A percentile compares a stretch with the other conserved stretches of the same genome.
phyloP scores from a whole-genome alignment of 331 rosid genomes.

The Malus hybrid region DNA sequence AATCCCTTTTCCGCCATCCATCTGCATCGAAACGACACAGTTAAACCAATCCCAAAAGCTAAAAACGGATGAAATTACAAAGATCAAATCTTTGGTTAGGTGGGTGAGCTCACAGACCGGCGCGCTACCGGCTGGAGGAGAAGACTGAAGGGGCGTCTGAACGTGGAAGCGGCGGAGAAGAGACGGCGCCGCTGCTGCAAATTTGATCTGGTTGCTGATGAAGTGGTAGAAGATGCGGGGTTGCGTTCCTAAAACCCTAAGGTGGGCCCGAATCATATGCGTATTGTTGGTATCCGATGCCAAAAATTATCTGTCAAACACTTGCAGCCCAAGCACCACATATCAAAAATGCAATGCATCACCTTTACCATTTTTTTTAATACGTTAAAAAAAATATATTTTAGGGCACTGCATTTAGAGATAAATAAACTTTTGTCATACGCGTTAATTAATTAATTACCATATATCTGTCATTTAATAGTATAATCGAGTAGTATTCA shows the following conservation, averaged over 20 bases:
- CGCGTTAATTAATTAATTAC: too few relatives aligned
- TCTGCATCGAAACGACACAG: conserved; percentile 8
- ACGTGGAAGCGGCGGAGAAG: background rate
- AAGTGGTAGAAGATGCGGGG: background rate
- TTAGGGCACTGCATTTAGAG: too few relatives aligned
- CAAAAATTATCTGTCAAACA: background rate
- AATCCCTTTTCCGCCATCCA: conserved; percentile 34
- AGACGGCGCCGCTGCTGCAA: background rate
- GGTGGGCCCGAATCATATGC: background rate
- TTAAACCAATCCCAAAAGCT: background rate
- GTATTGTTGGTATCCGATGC: background rate
- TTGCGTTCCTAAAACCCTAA: conserved; percentile 16
- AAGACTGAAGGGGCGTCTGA: background rate
- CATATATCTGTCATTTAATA: too few relatives aligned
- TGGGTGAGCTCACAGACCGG: background rate
- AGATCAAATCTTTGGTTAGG: background rate
- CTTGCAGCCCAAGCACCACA: background rate
- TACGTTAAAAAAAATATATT: too few relatives aligned
- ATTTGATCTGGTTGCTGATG: background rate
- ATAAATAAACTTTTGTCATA: too few relatives aligned
- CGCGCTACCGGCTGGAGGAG: background rate
- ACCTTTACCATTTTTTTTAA: background rate
- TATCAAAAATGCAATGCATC: background rate
- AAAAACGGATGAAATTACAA: background rate
- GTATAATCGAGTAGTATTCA: fast-evolving